Evolutionary conservation across 2,329 filamentous ascomycete species (phyloP).

Genomic region (Paraconiothyrium brasiliense): DNA sequence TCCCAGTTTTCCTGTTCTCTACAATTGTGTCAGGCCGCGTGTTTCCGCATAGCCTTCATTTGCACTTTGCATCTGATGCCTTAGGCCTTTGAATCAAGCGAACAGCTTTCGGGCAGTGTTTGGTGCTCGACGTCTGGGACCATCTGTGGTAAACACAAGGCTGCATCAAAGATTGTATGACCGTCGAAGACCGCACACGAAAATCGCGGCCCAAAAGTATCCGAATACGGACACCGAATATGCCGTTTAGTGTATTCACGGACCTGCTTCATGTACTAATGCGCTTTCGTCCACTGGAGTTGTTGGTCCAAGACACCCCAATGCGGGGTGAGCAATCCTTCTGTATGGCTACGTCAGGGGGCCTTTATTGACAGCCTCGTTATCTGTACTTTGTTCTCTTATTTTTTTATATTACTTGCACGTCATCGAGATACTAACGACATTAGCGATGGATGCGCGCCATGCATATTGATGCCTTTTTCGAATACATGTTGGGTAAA

Average conservation of each 20-base stretch:
- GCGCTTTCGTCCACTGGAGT: not conserved
- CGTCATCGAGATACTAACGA: constrained; percentile 19
- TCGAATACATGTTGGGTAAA: constrained; percentile 85
- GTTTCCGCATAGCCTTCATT: not conserved
- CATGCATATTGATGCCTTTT: constrained; percentile 94
- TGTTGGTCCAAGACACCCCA: constrained; percentile 13
- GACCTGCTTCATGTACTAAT: not conserved
- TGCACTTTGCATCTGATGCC: not conserved
- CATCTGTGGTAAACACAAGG: not conserved
- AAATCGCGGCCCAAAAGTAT: not conserved
- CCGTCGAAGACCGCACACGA: not conserved
- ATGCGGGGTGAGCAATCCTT: constrained; percentile 9
- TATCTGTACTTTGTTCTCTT: not conserved
- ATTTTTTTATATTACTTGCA: not conserved
- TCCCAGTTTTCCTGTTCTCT: not conserved
- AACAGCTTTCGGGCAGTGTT: not conserved
- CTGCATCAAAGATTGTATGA: not conserved
- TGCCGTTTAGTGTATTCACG: not conserved
- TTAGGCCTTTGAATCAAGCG: not conserved
- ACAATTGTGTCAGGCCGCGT: not conserved
- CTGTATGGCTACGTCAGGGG: constrained; percentile 9
- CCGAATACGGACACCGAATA: constrained; percentile 4
- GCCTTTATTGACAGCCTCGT: not conserved
- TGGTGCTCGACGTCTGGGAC: not conserved
- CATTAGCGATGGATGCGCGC: constrained; percentile 91